Base-by-base conservation (phyloP, 176 grass and related monocot species). In the Oryza punctata region DNA sequence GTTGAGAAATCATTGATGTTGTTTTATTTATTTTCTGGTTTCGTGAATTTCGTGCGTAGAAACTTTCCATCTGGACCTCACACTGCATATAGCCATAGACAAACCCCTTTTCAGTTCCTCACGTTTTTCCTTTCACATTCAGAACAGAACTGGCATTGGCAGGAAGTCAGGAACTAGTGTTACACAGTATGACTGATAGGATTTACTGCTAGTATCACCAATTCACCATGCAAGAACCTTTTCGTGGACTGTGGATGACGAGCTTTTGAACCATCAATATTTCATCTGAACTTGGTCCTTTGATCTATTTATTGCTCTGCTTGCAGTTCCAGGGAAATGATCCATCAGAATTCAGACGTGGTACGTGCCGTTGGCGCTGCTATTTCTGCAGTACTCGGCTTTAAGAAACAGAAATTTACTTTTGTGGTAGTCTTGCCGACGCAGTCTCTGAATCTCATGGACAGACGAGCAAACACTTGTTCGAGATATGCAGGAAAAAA, bases 201-300 rank as follows among this genome's bases (percentile, higher is more conserved):
- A 15, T 43, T 67, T 26, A 18, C 78, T 37, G 29, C 30, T n/a
- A 35, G 64, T 24, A 68, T 28, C 21, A 28, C 37, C 37, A 8
- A 38, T 38, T 38, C 37, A 38, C 66, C 8, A 27, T 19, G n/a
- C 9, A 6, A 7, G 18, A 81, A 38, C 1, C 28, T 47, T 81
- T 49, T 57, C 30, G 29, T 1, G 44, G 6, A 16, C 67, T 43
- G 47, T 69, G 21, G 33, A 38, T 81, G 79, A 60, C 49, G 49
- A 71, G 32, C 33, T 12, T 77, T 57, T 30, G 46, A 84, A 18
- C 16, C 47, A 21, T 77, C 15, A 33, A 19, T 37, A 28, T 76
- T 41, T 57, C n/a, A 29, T 77, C 44, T 50, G 45, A 57, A 69
- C 3, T 10, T 84, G 65, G 65, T 85, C 82, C 82, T 69, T 61